A percentile compares a stretch with the other conserved stretches of the same genome.
phyloP scores from a whole-genome alignment of 2,329 filamentous ascomycete species.

The Pseudophaeomoniella oleicola region DNA sequence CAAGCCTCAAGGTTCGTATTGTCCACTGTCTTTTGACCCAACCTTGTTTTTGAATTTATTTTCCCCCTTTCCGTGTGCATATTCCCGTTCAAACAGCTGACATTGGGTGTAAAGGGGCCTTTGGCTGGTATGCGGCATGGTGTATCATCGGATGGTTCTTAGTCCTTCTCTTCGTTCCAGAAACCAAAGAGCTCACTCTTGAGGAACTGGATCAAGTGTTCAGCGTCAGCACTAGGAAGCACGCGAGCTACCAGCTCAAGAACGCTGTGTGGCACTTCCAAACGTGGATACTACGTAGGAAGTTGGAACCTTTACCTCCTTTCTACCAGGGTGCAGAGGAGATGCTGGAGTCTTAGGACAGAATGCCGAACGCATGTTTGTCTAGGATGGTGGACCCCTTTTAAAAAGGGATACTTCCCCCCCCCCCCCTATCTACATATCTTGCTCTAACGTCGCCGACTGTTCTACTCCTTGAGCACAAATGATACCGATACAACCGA shows the following conservation, averaged over 20 bases:
- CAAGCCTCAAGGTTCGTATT: constrained; percentile 27
- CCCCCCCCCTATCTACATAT: too few relatives aligned
- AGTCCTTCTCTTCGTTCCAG: constrained; percentile 36
- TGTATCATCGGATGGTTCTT: constrained; percentile 39
- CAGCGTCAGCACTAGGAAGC: constrained; percentile 31
- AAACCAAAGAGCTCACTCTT: constrained; percentile 31
- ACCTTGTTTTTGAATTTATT: too few relatives aligned
- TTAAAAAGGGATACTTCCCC: too few relatives aligned
- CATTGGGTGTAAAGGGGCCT: constrained; percentile 30
- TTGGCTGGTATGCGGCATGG: constrained; percentile 42
- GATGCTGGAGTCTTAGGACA: constrained; percentile 6
- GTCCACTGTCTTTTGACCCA: too few relatives aligned
- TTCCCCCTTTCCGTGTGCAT: too few relatives aligned
- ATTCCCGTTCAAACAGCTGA: too few relatives aligned
- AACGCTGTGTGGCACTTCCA: constrained; percentile 25
- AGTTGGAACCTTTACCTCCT: constrained; percentile 18
- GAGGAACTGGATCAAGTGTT: constrained; percentile 39
- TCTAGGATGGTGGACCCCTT: too few relatives aligned
- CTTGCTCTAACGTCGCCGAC: too few relatives aligned
- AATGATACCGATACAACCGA: too few relatives aligned
- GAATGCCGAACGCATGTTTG: background rate
- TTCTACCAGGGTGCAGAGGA: constrained; percentile 18
- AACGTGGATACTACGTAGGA: constrained; percentile 23
- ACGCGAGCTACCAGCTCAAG: constrained; percentile 24
- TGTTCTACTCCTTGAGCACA: too few relatives aligned